Evolutionary conservation across 352 stramenopile species (phyloP), one percentile per base, ranked within the genome.

Genomic region (Aphanomyces euteiches): DNA sequence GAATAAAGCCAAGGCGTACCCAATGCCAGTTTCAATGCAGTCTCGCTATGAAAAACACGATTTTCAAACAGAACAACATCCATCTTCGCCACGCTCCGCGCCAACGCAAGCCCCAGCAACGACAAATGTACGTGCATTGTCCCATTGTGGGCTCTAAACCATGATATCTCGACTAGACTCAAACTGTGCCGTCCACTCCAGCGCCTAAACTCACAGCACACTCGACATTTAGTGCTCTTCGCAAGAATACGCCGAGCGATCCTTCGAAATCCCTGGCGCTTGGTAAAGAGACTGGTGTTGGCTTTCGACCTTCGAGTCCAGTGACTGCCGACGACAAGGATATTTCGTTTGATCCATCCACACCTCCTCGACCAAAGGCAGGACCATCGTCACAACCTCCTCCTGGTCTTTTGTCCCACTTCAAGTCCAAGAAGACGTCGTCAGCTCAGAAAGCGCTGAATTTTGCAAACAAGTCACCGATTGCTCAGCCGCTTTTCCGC

Each of bases 361-460:
- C 54, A 1, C 54, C 54, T 61, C 54, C 17, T 15, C 19, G 36
- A 37, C 13, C 54, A 37, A 61, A 37, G 21, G 19, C 54, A 40
- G 19, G 21, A 12, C 17, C 43, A 50, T n/a, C 10, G 1, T 12
- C 17, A n/a, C 54, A 61, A 40, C 54, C 54, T n/a, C 0, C 28
- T 28, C 28, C 54, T 15, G 54, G 54, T 61, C 54, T 61, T 37
- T 40, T 61, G 19, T 61, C 54, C 17, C 54, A 61, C 21, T 61
- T 61, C 28, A 61, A 61, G n/a, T 28, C 54, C 12, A 61, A 61
- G 34, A 61, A 61, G 54, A 61, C 54, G 34, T 37, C 54, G 28
- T 61, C 54, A 7, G 54, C 54, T 13, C 54, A 61, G 36, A 61
- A 61, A n/a, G 13, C 54, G 5, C 34, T 61, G 5, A 45, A 17